A percentile compares a stretch with the other conserved stretches of the same genome.
phyloP scores from a whole-genome alignment of 768 basidiomycete genomes.

The Rhodosporidiobolus sp. region DNA sequence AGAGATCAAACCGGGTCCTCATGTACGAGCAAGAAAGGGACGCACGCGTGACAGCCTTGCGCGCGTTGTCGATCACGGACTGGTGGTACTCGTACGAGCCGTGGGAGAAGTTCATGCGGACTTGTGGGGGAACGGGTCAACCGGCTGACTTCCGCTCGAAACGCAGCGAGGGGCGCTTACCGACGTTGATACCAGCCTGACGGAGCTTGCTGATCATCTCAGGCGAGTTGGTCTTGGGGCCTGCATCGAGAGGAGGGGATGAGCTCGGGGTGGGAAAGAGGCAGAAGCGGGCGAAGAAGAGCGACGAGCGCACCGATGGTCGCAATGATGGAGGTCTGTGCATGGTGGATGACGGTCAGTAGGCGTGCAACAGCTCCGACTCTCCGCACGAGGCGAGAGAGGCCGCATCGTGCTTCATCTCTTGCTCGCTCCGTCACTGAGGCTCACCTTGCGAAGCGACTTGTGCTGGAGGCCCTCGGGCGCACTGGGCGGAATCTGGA shows the following conservation, averaged over 20 bases:
- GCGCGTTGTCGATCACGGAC: conserved; percentile 96
- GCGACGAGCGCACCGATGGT: conserved; percentile 71
- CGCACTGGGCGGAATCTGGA: conserved; percentile 69
- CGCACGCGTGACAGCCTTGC: conserved; percentile 75
- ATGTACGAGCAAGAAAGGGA: conserved; percentile 19
- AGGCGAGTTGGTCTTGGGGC: conserved; percentile 88
- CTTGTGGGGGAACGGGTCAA: conserved; percentile 51
- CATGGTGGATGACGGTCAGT: background rate
- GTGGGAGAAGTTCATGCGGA: conserved; percentile 99
- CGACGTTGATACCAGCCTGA: conserved; percentile 93
- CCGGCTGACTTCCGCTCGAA: conserved; percentile 1
- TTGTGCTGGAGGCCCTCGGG: conserved; percentile 74
- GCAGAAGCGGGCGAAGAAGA: background rate
- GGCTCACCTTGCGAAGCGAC: conserved; percentile 81
- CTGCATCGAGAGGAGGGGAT: conserved; percentile 50
- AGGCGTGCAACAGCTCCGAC: no score
- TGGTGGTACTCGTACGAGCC: conserved; percentile 98
- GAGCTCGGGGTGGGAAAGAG: background rate
- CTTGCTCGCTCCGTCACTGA: conserved; percentile 5
- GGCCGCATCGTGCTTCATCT: background rate
- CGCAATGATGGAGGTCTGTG: conserved; percentile 91
- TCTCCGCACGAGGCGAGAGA: background rate
- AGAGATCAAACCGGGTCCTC: background rate
- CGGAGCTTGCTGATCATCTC: conserved; percentile 82
- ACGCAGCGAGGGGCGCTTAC: conserved; percentile 55